Evolutionary conservation across 2,329 filamentous ascomycete genomes (phyloP).

Genomic region (Colletotrichum ledebouriae): DNA sequence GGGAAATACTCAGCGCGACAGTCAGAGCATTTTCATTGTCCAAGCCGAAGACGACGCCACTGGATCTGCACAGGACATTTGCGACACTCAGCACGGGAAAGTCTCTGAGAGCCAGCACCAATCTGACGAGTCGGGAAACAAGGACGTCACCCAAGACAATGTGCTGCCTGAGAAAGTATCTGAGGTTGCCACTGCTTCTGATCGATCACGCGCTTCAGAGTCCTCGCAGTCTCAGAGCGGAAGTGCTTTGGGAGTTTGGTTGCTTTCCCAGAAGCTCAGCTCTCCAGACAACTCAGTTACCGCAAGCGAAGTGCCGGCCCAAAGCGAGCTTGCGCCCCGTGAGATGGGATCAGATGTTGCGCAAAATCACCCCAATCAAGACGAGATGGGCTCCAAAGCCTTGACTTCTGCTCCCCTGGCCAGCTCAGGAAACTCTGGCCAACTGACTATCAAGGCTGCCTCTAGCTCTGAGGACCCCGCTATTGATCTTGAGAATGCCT

Average conservation of each 20-base stretch:
- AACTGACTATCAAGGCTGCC: constrained; percentile 11
- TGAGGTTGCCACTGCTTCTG: background rate
- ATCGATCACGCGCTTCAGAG: constrained; percentile 14
- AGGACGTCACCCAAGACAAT: background rate
- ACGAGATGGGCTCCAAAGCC: background rate
- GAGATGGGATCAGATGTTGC: background rate
- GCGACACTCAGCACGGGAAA: background rate
- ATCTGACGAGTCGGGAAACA: background rate
- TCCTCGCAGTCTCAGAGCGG: constrained; percentile 29
- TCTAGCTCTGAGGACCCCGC: background rate
- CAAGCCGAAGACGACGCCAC: background rate
- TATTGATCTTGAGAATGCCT: background rate
- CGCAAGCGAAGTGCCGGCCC: background rate
- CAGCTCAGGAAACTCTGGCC: background rate
- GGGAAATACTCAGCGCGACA: constrained; percentile 20
- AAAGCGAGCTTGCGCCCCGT: background rate
- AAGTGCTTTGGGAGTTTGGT: constrained; percentile 30
- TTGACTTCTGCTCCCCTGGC: background rate
- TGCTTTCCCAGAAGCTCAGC: constrained; percentile 32
- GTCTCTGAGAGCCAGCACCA: no score
- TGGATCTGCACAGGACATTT: background rate
- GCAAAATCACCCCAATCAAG: background rate
- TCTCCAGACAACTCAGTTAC: constrained; percentile 6
- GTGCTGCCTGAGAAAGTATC: background rate
- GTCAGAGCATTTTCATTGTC: background rate